Percentiles rank a stretch among this genome's conserved stretches.
phyloP scores from a whole-genome alignment of 75 land plant species.

The Pinus tabuliformis region DNA sequence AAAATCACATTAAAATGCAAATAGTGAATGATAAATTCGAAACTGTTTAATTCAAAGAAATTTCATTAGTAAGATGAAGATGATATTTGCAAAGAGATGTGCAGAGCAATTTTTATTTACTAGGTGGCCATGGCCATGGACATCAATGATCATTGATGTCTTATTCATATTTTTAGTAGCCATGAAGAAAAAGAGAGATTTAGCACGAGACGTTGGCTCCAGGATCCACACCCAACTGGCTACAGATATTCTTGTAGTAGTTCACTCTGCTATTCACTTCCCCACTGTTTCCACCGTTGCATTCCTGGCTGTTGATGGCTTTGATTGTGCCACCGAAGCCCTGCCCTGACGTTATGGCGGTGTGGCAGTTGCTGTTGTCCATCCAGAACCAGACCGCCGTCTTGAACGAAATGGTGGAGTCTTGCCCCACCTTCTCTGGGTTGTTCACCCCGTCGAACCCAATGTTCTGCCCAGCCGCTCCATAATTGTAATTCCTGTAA shows the following conservation, averaged over 20 bases:
- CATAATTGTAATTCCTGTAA: slow-evolving; percentile 73
- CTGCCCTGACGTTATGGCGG: neutral
- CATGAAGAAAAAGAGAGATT: neutral
- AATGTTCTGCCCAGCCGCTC: slow-evolving; percentile 33
- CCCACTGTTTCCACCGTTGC: neutral
- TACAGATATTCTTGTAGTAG: neutral
- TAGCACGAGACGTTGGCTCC: neutral
- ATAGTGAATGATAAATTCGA: too few species aligned
- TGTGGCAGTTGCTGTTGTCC: slow-evolving; percentile 17
- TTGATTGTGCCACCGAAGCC: slow-evolving; percentile 2
- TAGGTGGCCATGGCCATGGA: too few species aligned
- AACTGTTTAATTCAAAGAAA: too few species aligned
- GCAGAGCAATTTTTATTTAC: too few species aligned
- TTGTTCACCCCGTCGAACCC: slow-evolving; percentile 43
- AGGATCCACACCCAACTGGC: neutral
- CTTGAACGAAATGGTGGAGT: slow-evolving; percentile 44
- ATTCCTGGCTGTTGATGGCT: neutral
- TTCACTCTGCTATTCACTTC: neutral
- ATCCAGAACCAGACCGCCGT: slow-evolving; percentile 77
- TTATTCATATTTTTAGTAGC: too few species aligned
- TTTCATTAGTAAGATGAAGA: too few species aligned
- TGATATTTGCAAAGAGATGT: too few species aligned
- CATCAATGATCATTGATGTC: too few species aligned
- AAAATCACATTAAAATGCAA: too few species aligned
- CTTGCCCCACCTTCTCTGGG: slow-evolving; percentile 47